phyloP scores from a whole-genome alignment of 192 early-diverging fungal species.

The Coemansia sp. region DNA sequence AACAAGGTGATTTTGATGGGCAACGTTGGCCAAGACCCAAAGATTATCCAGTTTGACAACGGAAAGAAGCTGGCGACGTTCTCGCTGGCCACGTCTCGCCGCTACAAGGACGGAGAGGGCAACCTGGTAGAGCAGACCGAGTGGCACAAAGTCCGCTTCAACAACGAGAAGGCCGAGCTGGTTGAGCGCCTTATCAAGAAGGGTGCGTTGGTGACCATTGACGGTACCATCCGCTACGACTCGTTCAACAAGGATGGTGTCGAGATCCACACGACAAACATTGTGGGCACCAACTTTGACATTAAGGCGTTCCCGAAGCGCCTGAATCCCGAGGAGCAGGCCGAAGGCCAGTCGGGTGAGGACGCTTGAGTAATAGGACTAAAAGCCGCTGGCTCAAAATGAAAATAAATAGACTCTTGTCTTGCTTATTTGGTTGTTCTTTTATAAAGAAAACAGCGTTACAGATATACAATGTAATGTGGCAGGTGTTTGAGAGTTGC shows the following conservation, averaged over 20 bases:
- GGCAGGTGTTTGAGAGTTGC: too few species aligned
- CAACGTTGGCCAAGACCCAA: constrained; percentile 63
- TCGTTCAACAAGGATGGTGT: constrained; percentile 64
- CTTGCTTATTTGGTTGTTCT: too few species aligned
- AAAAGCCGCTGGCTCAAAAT: too few species aligned
- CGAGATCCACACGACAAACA: constrained; percentile 53
- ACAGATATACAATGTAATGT: too few species aligned
- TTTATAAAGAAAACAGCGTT: too few species aligned
- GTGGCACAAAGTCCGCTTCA: constrained; percentile 64
- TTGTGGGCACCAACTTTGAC: constrained; percentile 26
- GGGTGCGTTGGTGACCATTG: constrained; percentile 65
- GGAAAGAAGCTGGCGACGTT: constrained; percentile 58
- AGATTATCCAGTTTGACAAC: constrained; percentile 38
- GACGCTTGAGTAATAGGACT: too few species aligned
- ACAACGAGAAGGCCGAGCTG: constrained; percentile 30
- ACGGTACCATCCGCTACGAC: constrained; percentile 63
- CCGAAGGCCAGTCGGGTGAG: too few species aligned
- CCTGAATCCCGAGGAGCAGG: constrained; percentile 13
- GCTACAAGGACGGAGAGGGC: constrained; percentile 63
- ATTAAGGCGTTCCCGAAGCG: constrained; percentile 40
- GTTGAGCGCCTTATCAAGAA: constrained; percentile 53
- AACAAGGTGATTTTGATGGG: constrained; percentile 71
- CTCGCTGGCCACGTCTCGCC: constrained; percentile 65
- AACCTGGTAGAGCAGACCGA: constrained; percentile 66
- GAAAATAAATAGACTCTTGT: too few species aligned